Evolutionary conservation across 179 eudicot genomes (phyloP).

Genomic region (Amaranthus tricolor): DNA sequence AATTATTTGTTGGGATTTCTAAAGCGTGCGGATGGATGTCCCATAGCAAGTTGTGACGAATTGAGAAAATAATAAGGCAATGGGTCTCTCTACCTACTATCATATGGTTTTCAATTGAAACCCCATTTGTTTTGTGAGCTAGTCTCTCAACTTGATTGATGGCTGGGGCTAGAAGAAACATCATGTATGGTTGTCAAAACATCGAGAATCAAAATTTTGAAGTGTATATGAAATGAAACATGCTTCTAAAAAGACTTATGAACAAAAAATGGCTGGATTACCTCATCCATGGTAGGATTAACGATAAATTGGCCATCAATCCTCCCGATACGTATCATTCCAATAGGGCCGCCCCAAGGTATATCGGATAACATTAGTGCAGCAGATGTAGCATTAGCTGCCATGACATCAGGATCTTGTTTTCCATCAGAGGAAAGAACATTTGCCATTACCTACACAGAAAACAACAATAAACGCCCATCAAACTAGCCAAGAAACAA

Average conservation of each 20-base stretch:
- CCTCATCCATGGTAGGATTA: conserved; percentile 99
- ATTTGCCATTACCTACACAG: conserved; percentile 70
- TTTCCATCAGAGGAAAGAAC: conserved; percentile 97
- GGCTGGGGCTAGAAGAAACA: no score
- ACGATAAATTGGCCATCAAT: conserved; percentile 67
- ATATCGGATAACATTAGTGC: conserved; percentile 96
- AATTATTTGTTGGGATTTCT: no score
- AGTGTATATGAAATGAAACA: no score
- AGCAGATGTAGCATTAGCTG: conserved; percentile 97
- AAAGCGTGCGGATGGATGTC: no score
- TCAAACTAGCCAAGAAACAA: background rate
- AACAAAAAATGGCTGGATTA: conserved; percentile 13
- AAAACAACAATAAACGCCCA: background rate
- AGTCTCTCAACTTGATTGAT: no score
- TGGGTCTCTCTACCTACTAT: no score
- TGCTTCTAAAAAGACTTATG: background rate
- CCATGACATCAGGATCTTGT: conserved; percentile 98
- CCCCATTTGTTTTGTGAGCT: no score
- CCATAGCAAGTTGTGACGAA: no score
- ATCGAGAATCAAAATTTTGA: no score
- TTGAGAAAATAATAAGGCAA: no score
- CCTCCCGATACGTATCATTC: conserved; percentile 87
- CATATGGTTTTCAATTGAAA: no score
- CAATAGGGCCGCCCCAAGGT: conserved; percentile 97
- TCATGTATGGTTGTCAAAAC: no score